A percentile compares a stretch with the other conserved stretches of the same genome.
Conservation (phyloP, 2,329 filamentous ascomycete species). For the Diaporthe vaccinii region DNA sequence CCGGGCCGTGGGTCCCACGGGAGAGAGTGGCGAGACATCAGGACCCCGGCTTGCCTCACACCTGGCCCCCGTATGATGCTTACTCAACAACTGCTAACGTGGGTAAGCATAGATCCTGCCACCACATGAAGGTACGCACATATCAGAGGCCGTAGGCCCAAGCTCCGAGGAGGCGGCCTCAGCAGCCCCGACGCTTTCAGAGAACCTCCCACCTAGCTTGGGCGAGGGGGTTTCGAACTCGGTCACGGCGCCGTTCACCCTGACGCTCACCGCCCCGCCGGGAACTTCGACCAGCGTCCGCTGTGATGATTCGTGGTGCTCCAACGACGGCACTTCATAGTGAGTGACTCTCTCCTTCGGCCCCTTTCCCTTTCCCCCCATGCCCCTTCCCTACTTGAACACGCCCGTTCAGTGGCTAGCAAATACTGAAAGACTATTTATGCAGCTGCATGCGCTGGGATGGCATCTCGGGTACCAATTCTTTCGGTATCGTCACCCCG, state of each 20-base stretch:
- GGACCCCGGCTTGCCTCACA: neutral
- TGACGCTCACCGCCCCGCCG: neutral
- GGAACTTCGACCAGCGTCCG: neutral
- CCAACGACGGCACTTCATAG: conserved; percentile 14
- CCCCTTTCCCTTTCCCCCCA: too few species aligned
- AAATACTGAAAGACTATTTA: neutral
- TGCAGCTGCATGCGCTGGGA: conserved; percentile 21
- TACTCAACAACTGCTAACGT: neutral
- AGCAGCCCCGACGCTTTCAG: too few species aligned
- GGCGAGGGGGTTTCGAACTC: neutral
- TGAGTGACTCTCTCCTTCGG: neutral
- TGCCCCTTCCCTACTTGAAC: neutral
- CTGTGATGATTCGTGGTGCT: conserved; percentile 26
- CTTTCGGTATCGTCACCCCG: neutral
- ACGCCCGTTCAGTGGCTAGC: neutral
- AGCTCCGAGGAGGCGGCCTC: neutral
- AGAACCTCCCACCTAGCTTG: neutral
- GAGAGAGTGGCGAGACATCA: neutral
- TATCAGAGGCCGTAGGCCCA: neutral
- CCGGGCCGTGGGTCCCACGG: neutral
- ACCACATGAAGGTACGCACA: neutral
- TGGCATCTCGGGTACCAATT: neutral
- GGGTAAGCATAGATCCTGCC: neutral
- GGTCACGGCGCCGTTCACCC: neutral
- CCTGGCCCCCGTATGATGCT: neutral